Percentiles rank a stretch among this genome's conserved stretches.
Evolutionary conservation across 495 filamentous ascomycete genomes (phyloP).

Genomic region (Annulohypoxylon stygium): DNA sequence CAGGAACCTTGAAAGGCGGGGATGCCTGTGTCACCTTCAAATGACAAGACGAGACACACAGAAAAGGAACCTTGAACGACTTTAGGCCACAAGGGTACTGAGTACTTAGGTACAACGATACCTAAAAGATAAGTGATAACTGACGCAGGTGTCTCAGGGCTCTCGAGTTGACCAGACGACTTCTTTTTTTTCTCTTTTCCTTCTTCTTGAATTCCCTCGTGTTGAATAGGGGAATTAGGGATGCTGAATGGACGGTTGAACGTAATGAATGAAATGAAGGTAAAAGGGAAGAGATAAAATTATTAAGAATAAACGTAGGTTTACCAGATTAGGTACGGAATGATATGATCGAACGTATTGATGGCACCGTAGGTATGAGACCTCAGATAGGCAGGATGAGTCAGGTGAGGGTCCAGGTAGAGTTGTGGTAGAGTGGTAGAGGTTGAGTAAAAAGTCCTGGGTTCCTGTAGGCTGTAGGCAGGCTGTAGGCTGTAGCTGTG

Average conservation of each 20-base stretch:
- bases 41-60: slow-evolving; percentile 40
- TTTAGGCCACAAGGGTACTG: slow-evolving; percentile 17
- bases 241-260: slow-evolving; percentile 16
- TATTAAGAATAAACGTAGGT: slow-evolving; percentile 9
- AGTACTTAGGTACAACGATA: slow-evolving; percentile 9
- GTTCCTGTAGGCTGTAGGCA: slow-evolving; percentile 11
- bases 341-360: slow-evolving; percentile 4
- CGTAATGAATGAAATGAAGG: neutral
- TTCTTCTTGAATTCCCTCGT: slow-evolving; percentile 10
- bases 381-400: slow-evolving; percentile 11
- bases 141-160: neutral
- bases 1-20: slow-evolving; percentile 52
- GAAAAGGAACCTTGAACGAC: slow-evolving; percentile 30
- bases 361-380: slow-evolving; percentile 24
- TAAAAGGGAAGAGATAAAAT: neutral
- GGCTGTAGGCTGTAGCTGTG: slow-evolving; percentile 26
- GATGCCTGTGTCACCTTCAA: slow-evolving; percentile 54
- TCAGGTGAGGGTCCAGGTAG: slow-evolving; percentile 1
- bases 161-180: slow-evolving; percentile 9
- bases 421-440: neutral
- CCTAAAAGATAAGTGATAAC: slow-evolving; percentile 1
- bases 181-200: neutral
- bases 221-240: slow-evolving; percentile 25
- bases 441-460: neutral
- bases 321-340: slow-evolving; percentile 17